Evolutionary conservation across 768 basidiomycete genomes (phyloP).

Genomic region (Tricholomella constricta): DNA sequence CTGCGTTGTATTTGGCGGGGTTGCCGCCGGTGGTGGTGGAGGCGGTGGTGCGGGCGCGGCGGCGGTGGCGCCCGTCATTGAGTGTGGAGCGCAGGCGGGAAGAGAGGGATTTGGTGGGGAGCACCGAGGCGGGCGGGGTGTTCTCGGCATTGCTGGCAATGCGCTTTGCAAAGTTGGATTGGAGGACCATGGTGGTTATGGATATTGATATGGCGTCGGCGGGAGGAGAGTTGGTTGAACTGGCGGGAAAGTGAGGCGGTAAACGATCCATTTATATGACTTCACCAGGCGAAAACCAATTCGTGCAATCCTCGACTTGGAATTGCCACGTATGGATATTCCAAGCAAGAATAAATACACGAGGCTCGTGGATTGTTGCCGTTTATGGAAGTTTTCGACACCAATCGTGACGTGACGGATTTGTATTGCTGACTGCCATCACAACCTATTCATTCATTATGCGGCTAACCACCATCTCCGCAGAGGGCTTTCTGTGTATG

Average conservation of each 20-base stretch:
- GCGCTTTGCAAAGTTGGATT: slow-evolving; percentile 23
- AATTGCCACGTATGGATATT: background rate
- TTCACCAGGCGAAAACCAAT: background rate
- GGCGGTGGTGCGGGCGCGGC: slow-evolving; percentile 44
- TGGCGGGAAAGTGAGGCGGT: background rate
- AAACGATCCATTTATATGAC: background rate
- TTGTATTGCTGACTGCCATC: background rate
- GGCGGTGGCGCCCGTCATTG: slow-evolving; percentile 35
- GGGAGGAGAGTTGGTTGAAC: background rate
- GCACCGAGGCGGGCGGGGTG: slow-evolving; percentile 25
- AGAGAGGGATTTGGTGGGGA: slow-evolving; percentile 17
- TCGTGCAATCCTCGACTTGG: background rate
- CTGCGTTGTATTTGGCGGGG: slow-evolving; percentile 34
- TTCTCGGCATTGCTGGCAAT: slow-evolving; percentile 31
- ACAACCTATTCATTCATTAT: no score
- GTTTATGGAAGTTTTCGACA: background rate
- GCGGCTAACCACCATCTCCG: no score
- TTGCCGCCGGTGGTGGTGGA: no score
- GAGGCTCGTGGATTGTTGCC: background rate
- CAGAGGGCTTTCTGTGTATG: no score
- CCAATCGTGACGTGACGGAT: background rate
- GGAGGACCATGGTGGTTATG: slow-evolving; percentile 28
- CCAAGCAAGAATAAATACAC: background rate
- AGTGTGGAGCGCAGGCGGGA: slow-evolving; percentile 22
- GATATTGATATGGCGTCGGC: background rate